These are phyloP conservation scores for Hanseniaspora guilliermondii DNA, from an alignment of 805 yeast species.

Conservation along the genomic window DNA sequence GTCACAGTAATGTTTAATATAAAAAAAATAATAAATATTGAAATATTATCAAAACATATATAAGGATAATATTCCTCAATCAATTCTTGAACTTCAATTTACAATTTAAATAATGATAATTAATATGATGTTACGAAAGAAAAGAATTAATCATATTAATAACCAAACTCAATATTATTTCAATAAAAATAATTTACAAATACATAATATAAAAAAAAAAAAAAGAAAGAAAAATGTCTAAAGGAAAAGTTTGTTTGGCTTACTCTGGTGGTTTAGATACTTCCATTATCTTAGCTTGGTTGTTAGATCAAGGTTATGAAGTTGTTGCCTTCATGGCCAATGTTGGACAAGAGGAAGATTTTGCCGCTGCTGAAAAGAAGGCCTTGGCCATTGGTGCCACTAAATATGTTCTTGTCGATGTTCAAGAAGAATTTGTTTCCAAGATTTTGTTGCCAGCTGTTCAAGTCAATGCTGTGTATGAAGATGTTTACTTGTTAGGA, in stretches of 20 bases:
- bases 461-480: slow-evolving; percentile 94
- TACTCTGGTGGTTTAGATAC: slow-evolving; percentile 99
- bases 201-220: not conserved
- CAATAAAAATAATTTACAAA: not conserved
- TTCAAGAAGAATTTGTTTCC: slow-evolving; percentile 88
- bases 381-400: slow-evolving; percentile 96
- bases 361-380: slow-evolving; percentile 90
- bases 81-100: too few relatives aligned
- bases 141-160: not conserved
- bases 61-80: too few relatives aligned
- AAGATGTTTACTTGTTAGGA: slow-evolving; percentile 91
- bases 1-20: not conserved
- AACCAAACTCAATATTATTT: not conserved
- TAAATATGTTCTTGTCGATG: slow-evolving; percentile 86
- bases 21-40: not conserved
- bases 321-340: slow-evolving; percentile 97
- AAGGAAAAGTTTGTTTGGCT: slow-evolving; percentile 98
- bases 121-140: too few relatives aligned
- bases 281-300: slow-evolving; percentile 95
- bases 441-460: slow-evolving; percentile 89
- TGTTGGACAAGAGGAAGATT: slow-evolving; percentile 99
- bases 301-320: slow-evolving; percentile 94
- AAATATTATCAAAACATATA: too few relatives aligned
- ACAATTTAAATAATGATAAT: too few relatives aligned
- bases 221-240: slow-evolving; percentile 48